Conservation (phyloP, 169 alveolate genomes). For the Eimeria sp. region DNA sequence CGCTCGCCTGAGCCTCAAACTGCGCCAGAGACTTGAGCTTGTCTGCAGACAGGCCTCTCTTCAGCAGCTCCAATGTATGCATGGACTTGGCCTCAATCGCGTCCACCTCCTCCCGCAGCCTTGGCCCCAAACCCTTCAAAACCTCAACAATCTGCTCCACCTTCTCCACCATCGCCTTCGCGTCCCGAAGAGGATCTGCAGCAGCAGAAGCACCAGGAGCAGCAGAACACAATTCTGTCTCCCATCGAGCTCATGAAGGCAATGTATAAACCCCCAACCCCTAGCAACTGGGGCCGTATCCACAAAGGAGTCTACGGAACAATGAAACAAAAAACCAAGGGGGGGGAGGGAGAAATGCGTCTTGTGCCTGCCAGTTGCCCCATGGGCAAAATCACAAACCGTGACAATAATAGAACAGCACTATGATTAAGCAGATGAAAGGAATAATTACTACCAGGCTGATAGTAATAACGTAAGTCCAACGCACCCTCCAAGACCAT, state of each 20-base stretch:
- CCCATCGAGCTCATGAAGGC: too few relatives aligned
- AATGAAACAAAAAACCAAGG: too few relatives aligned
- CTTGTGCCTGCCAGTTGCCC: too few relatives aligned
- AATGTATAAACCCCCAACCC: too few relatives aligned
- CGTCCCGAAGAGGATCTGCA: conserved; percentile 20
- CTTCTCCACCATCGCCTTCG: not conserved
- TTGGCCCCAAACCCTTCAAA: not conserved
- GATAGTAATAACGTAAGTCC: not conserved
- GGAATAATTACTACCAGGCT: too few relatives aligned
- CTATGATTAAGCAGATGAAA: too few relatives aligned
- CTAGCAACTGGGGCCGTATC: too few relatives aligned
- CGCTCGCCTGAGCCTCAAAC: not conserved
- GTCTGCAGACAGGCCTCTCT: not conserved
- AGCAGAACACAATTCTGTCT: not conserved
- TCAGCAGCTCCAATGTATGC: not conserved
- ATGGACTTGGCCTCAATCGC: not conserved
- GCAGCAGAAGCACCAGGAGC: conserved; percentile 6
- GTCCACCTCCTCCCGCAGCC: conserved; percentile 17
- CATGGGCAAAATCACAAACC: too few relatives aligned
- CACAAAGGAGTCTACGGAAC: too few relatives aligned
- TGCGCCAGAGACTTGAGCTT: not conserved
- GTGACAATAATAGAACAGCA: too few relatives aligned
- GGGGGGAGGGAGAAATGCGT: too few relatives aligned
- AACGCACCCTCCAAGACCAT: not conserved
- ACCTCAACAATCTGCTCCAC: not conserved